phyloP scores from a whole-genome alignment of 2,329 filamentous ascomycete genomes.

The Sclerotinia spermophila region DNA sequence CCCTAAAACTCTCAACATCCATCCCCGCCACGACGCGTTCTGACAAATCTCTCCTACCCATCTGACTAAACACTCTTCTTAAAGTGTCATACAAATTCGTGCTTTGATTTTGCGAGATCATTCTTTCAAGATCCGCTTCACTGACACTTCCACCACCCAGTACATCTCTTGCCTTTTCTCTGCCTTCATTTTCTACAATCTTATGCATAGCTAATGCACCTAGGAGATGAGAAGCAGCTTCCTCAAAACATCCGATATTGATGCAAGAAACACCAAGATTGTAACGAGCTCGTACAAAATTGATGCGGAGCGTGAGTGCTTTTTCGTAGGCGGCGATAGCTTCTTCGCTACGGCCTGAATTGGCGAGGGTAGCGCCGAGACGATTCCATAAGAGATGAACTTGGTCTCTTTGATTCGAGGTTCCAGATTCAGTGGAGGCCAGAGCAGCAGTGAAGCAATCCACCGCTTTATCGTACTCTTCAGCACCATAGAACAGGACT shows the following conservation, averaged over 20 bases:
- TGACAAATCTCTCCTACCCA: constrained; percentile 83
- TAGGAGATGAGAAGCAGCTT: constrained; percentile 89
- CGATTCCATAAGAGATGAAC: constrained; percentile 96
- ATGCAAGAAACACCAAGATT: constrained; percentile 96
- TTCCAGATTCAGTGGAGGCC: constrained; percentile 77
- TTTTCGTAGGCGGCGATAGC: constrained; percentile 96
- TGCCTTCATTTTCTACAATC: constrained; percentile 79
- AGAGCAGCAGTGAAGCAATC: constrained; percentile 96
- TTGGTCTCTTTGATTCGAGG: constrained; percentile 78
- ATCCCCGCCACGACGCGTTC: constrained; percentile 86
- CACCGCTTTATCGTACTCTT: constrained; percentile 97
- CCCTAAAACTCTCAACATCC: constrained; percentile 83
- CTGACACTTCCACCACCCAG: constrained; percentile 57
- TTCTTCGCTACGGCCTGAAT: constrained; percentile 89
- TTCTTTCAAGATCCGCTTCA: constrained; percentile 76
- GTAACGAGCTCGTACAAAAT: constrained; percentile 95
- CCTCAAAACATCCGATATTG: constrained; percentile 91
- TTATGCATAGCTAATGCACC: constrained; percentile 95
- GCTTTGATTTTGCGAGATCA: constrained; percentile 93
- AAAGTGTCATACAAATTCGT: constrained; percentile 96
- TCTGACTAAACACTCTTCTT: constrained; percentile 90
- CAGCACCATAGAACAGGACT: constrained; percentile 94
- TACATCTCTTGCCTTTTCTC: constrained; percentile 79
- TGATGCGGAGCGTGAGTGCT: constrained; percentile 82
- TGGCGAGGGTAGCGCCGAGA: constrained; percentile 91